Base-by-base conservation (phyloP, 2,329 filamentous ascomycete species). In the Sporothrix curviconia region DNA sequence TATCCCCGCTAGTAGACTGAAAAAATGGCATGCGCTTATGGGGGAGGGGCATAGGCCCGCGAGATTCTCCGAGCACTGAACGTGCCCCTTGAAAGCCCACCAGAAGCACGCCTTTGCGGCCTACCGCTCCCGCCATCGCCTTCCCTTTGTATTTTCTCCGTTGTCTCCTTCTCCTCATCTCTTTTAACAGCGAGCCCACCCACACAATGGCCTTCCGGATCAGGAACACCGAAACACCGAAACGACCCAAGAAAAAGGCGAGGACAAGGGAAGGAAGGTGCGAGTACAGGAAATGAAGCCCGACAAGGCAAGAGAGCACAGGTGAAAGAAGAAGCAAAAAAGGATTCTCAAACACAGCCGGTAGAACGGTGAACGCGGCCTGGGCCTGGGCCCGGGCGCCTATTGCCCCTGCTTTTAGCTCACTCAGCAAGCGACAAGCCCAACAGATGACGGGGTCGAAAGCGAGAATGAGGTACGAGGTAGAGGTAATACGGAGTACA, bases 131-230 rank as follows among this genome's bases (percentile, higher is more conserved):
- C 34, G 49, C 49, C 15, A 39, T 37, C 22, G 17, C 22, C 34
- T 17, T n/a, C 36, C n/a, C 46, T 52, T 51, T 47, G 17, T 44
- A 9, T n/a, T 25, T 15, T 3, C 25, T 28, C 54, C 30, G 19
- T 28, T 51, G n/a, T 46, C 30, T 43, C 39, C 22, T 7, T 36
- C 39, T 44, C 37, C 22, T 12, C 34, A 22, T 32, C 34, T 22
- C 47, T 40, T 47, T 46, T 52, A 57, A 46, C 55, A 50, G 54
- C n/a, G 15, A 6, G 47, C 39, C 55, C 40, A 47, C 55, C 52
- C 47, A 52, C n/a, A 57, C 43, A 30, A 36, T 37, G 24, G 25
- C 32, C 28, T 32, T 22, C 36, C 37, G 37, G 36, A 42, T 30
- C 36, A 53, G 37, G 50, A 43, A 32, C 24, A 42, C 36, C 36